Base-by-base conservation (phyloP, 2,329 filamentous ascomycete species). In the Orbilia brochopaga region DNA sequence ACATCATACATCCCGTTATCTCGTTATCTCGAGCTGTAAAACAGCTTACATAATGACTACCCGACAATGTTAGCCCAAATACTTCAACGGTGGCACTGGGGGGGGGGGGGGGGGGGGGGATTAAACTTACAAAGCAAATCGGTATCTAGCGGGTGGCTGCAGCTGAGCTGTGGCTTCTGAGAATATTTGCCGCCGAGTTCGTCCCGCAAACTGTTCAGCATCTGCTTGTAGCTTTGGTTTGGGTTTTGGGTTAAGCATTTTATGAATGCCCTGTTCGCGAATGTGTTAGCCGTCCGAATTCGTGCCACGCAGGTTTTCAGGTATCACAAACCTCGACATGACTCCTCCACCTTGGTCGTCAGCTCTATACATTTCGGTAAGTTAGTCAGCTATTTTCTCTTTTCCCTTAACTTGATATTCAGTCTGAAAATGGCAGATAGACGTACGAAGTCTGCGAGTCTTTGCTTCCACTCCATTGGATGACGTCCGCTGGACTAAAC, bases 381-480 rank as follows among this genome's bases (percentile, higher is more conserved):
- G 27, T 23, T 53, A 23, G 27, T n/a, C 13, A n/a, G 35, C 21
- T 0, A 8, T 15, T 44, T 3, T 24, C 21, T 1, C 37, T 11
- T 50, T 10, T 27, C 19, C 7, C 11, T 48, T 48, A 48, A 27
- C 11, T 51, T 3, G 5, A n/a, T n/a, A n/a, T n/a, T n/a, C n/a
- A n/a, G n/a, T n/a, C n/a, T n/a, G n/a, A n/a, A n/a, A n/a, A n/a
- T n/a, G n/a, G n/a, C n/a, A n/a, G n/a, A n/a, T n/a, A n/a, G n/a
- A 54, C 66, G 54, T 64, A 65, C 62, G 69, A 73, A 32, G 69
- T 73, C 48, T 73, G 69, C n/a, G 69, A 66, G 42, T 73, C 69
- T 52, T 73, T 73, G 46, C 69, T 73, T 44, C 69, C 69, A 27
- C 62, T 66, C 69, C 69, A 73, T 40, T 73, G 69, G 53, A 73